Evolutionary conservation across 2,329 filamentous ascomycete genomes (phyloP), one percentile per base, ranked within the genome.

Genomic region (Monosporascus sp.): DNA sequence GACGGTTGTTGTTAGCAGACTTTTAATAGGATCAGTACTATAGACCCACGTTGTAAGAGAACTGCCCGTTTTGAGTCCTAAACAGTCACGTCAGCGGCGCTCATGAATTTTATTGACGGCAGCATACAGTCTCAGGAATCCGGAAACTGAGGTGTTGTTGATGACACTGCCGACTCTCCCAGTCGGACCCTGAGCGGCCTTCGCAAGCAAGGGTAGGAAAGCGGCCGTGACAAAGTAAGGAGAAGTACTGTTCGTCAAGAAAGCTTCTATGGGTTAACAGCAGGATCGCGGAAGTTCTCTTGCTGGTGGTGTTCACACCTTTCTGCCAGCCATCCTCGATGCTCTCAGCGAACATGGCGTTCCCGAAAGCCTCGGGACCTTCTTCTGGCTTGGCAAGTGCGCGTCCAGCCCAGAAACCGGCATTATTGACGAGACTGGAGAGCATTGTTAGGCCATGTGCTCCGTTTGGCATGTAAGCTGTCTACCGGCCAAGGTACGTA

Each of bases 211-310:
- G 0, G 79, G 79, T 3, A 83, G 67, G 62, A 84, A 78, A 1
- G 77, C 78, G 57, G 80, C 79, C 19, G 75, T 74, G 57, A 78
- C 77, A 66, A 79, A 82, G 66, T 77, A 82, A 26, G 73, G 71
- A 36, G 71, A 73, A 1, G 73, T 73, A 34, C 80, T 70, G 50
- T 83, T 83, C 20, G 76, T 80, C 51, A 73, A 70, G 40, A 20
- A 43, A 14, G 22, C 40, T 43, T 43, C 8, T 27, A 11, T n/a
- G 19, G 36, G 48, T 20, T 3, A 24, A 34, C 2, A 37, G 41
- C 11, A 22, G 11, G 34, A 11, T 8, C 9, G 7, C 16, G 40
- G 19, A 14, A 11, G 19, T 5, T 20, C n/a, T 43, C 22, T 43
- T 20, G 40, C 19, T 43, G 9, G 40, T 7, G 19, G 2, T 20